Base-by-base conservation (phyloP, 2,329 filamentous ascomycete genomes). In the Fusarium irregulare region DNA sequence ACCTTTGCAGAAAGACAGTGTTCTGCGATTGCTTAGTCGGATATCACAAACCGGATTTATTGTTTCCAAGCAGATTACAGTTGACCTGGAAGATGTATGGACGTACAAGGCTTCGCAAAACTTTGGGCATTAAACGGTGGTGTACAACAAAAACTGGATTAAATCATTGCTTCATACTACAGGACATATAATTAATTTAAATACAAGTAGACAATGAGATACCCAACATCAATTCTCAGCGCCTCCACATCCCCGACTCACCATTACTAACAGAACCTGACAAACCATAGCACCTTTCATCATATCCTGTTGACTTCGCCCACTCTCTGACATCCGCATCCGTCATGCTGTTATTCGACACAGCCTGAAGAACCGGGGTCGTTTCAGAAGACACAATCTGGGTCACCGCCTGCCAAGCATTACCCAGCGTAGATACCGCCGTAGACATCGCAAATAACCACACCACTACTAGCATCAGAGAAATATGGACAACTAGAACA, bases 81-180 rank as follows among this genome's bases (percentile, higher is more conserved):
- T 45, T 3, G 76, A 78, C 13, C 54, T 78, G 18, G 18, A 58
- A 3, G 67, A 72, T 7, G n/a, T 73, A 1, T 77, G 75, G 75
- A 8, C 63, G 0, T 66, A 59, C 30, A 73, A 18, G 7, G 9
- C 8, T 7, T 40, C 41, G 8, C 9, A n/a, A 18, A 28, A 2
- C 11, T 6, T 13, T 3, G 32, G 16, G 9, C 9, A 34, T 9
- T 34, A 34, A 11, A 3, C 11, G 8, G 5, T 6, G 5, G 32
- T 6, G 16, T 2, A 34, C 28, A 28, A 28, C 6, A 5, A 13
- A 28, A 21, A 21, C 21, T 21, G 21, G 3, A 4, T 4, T 28
- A 28, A 0, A 28, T 28, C 28, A 6, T 2, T 7, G 3, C 6
- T 6, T 6, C 2, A 4, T 28, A 13, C 28, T 6, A 0, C 28